Conservation (phyloP, 2,329 filamentous ascomycete species). For the Nothomitra cinnamomea region DNA sequence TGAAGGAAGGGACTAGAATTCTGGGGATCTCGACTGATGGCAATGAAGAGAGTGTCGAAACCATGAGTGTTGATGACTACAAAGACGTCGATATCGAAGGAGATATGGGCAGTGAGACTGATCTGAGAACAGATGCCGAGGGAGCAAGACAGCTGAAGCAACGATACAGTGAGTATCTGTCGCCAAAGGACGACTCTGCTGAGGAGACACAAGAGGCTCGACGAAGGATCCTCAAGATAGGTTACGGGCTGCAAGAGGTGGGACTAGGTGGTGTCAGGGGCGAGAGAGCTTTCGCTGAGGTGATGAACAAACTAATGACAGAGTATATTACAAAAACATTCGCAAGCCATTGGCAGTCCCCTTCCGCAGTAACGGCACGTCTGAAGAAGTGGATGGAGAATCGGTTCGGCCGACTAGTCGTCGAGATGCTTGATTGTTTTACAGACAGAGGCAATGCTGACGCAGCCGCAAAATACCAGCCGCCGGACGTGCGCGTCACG, state of each 20-base stretch:
- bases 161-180: neutral
- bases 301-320: slow-evolving; percentile 49
- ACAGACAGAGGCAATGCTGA: neutral
- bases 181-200: slow-evolving; percentile 19
- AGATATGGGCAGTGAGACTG: neutral
- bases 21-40: slow-evolving; percentile 22
- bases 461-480: slow-evolving; percentile 8
- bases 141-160: neutral
- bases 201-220: slow-evolving; percentile 23
- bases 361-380: slow-evolving; percentile 38
- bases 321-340: slow-evolving; percentile 45
- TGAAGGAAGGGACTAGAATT: slow-evolving; percentile 33
- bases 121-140: neutral
- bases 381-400: slow-evolving; percentile 53
- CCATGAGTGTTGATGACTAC: neutral
- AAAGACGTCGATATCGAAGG: neutral
- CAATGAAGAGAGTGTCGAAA: neutral
- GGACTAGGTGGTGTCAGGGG: slow-evolving; percentile 53
- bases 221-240: slow-evolving; percentile 29
- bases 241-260: slow-evolving; percentile 43
- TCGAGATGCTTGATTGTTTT: slow-evolving; percentile 35
- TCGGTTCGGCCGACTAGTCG: slow-evolving; percentile 45
- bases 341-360: slow-evolving; percentile 40
- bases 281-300: slow-evolving; percentile 53
- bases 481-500: slow-evolving; percentile 28